These are phyloP conservation scores for Magnaporthales sp. DNA, from an alignment of 2,329 filamentous ascomycete genomes.

Conservation along the genomic window DNA sequence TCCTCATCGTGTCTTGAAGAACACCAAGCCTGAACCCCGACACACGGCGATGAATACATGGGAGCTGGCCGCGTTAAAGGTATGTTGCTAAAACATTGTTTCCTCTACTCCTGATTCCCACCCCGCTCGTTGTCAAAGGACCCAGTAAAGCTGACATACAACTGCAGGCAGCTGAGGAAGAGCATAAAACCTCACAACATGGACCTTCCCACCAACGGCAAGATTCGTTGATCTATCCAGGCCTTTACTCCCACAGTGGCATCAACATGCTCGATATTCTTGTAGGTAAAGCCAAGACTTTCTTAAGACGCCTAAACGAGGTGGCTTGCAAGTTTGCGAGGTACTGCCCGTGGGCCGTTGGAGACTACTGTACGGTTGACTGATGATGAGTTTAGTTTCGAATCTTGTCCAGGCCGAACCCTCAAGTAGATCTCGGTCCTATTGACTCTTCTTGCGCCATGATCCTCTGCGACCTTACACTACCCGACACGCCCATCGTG, in stretches of 20 bases:
- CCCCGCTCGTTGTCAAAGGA: not conserved
- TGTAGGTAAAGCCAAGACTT: slow-evolving; percentile 24
- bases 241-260: slow-evolving; percentile 45
- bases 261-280: slow-evolving; percentile 48
- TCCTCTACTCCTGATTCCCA: too few relatives aligned
- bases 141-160: not conserved
- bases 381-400: not conserved
- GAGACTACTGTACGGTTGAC: too few relatives aligned
- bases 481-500: slow-evolving; percentile 69
- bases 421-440: slow-evolving; percentile 69
- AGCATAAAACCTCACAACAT: not conserved
- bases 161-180: not conserved
- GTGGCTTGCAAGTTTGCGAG: too few relatives aligned
- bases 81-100: not conserved
- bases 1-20: slow-evolving; percentile 25
- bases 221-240: slow-evolving; percentile 45
- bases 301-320: too few relatives aligned
- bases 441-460: slow-evolving; percentile 81
- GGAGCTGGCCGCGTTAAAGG: slow-evolving; percentile 19
- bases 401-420: slow-evolving; percentile 32
- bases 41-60: slow-evolving; percentile 19
- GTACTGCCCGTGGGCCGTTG: too few relatives aligned
- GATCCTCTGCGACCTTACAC: slow-evolving; percentile 68
- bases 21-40: not conserved
- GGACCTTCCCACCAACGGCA: not conserved